Percentiles rank a stretch among this genome's conserved stretches.
phyloP scores from a whole-genome alignment of 805 yeast species.

The Candida piceae region DNA sequence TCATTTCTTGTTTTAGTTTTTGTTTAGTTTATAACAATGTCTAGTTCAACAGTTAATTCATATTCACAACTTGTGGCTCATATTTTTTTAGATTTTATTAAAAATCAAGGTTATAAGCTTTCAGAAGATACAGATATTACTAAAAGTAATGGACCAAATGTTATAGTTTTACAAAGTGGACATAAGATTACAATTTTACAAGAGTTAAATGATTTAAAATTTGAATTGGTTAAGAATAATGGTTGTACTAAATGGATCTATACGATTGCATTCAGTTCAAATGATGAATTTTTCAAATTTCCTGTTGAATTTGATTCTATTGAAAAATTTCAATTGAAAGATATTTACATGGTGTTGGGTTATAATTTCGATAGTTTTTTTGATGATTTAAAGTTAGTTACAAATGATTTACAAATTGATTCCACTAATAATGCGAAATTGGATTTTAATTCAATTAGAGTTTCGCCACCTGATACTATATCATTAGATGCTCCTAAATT shows the following conservation, averaged over 20 bases:
- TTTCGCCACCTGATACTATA: conserved; percentile 14
- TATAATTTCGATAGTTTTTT: conserved; percentile 4
- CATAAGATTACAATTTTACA: neutral
- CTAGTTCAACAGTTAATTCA: neutral
- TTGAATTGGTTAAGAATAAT: conserved; percentile 2
- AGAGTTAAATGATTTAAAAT: neutral
- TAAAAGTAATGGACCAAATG: conserved; percentile 1
- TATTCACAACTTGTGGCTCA: conserved; percentile 7
- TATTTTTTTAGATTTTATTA: conserved; percentile 6
- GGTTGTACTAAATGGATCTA: conserved; percentile 5
- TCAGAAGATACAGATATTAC: conserved; percentile 1
- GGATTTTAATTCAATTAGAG: neutral
- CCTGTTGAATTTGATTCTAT: conserved; percentile 2
- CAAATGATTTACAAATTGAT: neutral
- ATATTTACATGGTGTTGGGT: conserved; percentile 2
- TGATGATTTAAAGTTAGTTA: neutral
- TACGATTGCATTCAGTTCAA: neutral
- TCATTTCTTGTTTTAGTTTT: too few relatives aligned
- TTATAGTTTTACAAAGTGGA: too few relatives aligned
- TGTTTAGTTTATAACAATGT: too few relatives aligned
- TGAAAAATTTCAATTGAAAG: neutral
- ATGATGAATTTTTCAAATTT: neutral
- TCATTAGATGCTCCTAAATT: conserved; percentile 43
- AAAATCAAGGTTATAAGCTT: conserved; percentile 3
- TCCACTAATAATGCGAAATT: conserved; percentile 1